Conservation (phyloP, 345 rosid species). For the Kandelia obovata region DNA sequence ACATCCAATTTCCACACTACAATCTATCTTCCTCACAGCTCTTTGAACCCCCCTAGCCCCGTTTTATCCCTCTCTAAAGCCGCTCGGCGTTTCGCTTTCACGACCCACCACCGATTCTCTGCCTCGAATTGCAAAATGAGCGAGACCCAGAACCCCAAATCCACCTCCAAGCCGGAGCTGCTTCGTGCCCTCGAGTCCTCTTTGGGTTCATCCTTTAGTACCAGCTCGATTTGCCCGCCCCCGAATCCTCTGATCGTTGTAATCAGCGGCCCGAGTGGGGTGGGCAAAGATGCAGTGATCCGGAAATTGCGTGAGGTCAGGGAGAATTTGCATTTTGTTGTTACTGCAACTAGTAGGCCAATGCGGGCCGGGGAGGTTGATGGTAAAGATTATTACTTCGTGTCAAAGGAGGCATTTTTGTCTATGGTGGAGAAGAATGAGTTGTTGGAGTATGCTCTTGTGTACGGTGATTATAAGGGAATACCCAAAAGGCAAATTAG, state of each 20-base stretch:
- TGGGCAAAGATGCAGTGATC: conserved; percentile 90
- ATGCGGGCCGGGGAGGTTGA: conserved; percentile 76
- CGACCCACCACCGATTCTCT: conserved; percentile 18
- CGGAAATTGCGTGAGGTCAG: conserved; percentile 55
- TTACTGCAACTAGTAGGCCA: conserved; percentile 74
- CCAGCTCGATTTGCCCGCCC: conserved; percentile 39
- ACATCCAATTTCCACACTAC: conserved; percentile 19
- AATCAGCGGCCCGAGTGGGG: conserved; percentile 88
- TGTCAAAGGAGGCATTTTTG: conserved; percentile 61
- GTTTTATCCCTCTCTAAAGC: conserved; percentile 7
- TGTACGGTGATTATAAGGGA: conserved; percentile 91
- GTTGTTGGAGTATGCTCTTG: conserved; percentile 80
- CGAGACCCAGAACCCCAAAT: conserved; percentile 38
- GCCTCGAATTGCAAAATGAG: conserved; percentile 47
- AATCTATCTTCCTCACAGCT: conserved; percentile 10
- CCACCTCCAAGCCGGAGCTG: conserved; percentile 42
- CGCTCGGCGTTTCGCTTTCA: neutral
- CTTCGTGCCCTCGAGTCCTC: conserved; percentile 74
- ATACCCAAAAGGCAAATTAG: conserved; percentile 77
- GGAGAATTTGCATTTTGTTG: conserved; percentile 65
- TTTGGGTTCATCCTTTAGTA: conserved; percentile 47
- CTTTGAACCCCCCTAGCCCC: conserved; percentile 6
- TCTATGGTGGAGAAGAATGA: conserved; percentile 68
- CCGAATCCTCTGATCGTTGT: conserved; percentile 69
- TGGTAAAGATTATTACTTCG: conserved; percentile 79